phyloP scores from a whole-genome alignment of 768 basidiomycete genomes.

The Gautieria morchelliformis region DNA sequence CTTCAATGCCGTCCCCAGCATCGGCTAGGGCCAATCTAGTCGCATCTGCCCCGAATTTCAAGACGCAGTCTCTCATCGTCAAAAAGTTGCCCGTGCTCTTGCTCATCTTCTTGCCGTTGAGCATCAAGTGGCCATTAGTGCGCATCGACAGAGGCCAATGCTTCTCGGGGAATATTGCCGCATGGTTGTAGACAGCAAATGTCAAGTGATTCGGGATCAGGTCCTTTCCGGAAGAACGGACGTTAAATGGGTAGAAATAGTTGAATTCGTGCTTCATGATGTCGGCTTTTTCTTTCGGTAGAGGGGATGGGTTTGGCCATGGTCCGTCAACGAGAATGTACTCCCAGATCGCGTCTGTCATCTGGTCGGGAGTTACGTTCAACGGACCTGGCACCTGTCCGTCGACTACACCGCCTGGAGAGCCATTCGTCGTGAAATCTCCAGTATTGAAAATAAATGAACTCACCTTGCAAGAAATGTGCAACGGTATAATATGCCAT shows the following conservation, averaged over 20 bases:
- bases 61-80: slow-evolving; percentile 78
- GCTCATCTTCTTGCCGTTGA: slow-evolving; percentile 98
- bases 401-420: slow-evolving; percentile 57
- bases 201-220: slow-evolving; percentile 92
- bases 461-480: slow-evolving; percentile 74
- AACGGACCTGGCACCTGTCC: slow-evolving; percentile 74
- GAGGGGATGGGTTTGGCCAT: slow-evolving; percentile 56
- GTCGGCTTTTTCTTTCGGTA: slow-evolving; percentile 72
- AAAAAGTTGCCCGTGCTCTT: slow-evolving; percentile 95
- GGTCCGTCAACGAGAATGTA: slow-evolving; percentile 77
- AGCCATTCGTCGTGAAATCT: not conserved
- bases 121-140: slow-evolving; percentile 90
- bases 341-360: slow-evolving; percentile 98
- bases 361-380: slow-evolving; percentile 78
- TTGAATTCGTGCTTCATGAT: slow-evolving; percentile 82
- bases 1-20: slow-evolving; percentile 94
- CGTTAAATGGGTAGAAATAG: slow-evolving; percentile 98
- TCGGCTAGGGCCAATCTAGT: slow-evolving; percentile 88
- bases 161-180: slow-evolving; percentile 81
- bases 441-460: not conserved
- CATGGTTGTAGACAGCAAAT: slow-evolving; percentile 89
- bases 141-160: slow-evolving; percentile 90
- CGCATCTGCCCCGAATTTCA: slow-evolving; percentile 96
- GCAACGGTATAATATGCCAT: slow-evolving; percentile 97
- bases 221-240: slow-evolving; percentile 97